Percentiles rank a stretch among this genome's conserved stretches.
phyloP scores from a whole-genome alignment of 768 basidiomycete species.

The Kwoniella bestiolae region DNA sequence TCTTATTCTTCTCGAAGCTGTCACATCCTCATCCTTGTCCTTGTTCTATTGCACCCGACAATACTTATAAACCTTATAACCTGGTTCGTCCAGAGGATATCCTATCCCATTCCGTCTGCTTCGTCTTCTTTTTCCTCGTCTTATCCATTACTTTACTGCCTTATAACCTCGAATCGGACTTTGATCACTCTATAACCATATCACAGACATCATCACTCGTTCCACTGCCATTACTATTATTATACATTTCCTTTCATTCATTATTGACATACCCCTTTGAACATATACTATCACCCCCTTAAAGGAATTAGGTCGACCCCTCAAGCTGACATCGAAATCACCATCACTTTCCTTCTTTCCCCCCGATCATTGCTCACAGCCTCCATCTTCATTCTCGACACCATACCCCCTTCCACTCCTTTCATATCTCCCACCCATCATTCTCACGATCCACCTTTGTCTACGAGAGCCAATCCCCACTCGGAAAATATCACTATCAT shows the following conservation, averaged over 20 bases:
- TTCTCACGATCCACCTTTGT: background rate
- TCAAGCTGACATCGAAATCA: background rate
- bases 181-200: background rate
- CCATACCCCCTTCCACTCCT: constrained; percentile 1
- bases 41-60: too few species aligned
- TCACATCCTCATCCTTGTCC: too few species aligned
- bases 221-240: too few species aligned
- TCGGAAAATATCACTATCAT: background rate
- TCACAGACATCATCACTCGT: too few species aligned
- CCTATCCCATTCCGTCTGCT: too few species aligned
- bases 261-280: background rate
- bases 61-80: too few species aligned
- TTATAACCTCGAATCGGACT: too few species aligned
- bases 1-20: background rate
- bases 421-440: background rate
- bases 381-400: too few species aligned
- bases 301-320: background rate
- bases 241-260: background rate
- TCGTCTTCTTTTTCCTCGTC: background rate
- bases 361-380: background rate
- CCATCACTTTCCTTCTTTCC: background rate
- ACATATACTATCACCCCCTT: background rate
- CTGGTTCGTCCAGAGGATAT: too few species aligned
- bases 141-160: background rate
- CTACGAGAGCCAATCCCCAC: background rate